Evolutionary conservation across 2,329 filamentous ascomycete genomes (phyloP).

Genomic region (Stagonosporopsis cucurbitacearum): DNA sequence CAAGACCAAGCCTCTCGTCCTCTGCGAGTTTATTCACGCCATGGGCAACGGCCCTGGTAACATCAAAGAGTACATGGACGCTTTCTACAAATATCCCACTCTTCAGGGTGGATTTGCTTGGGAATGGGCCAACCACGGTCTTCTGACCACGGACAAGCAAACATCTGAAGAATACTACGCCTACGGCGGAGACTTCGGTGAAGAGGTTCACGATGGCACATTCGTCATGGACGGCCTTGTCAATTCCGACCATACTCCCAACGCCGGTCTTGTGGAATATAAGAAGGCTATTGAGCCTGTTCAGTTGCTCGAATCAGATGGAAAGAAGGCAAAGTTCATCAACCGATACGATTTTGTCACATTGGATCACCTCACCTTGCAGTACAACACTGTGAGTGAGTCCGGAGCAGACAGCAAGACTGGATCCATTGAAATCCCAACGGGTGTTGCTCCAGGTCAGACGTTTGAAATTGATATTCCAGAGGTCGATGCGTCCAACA

Average conservation of each 20-base stretch:
- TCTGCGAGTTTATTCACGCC: conserved; percentile 64
- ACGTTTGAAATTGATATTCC: conserved; percentile 37
- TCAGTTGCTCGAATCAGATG: conserved; percentile 35
- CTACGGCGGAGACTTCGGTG: conserved; percentile 55
- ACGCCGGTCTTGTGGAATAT: conserved; percentile 52
- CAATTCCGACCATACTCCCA: conserved; percentile 51
- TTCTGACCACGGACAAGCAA: conserved; percentile 49
- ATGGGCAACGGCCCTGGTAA: conserved; percentile 79
- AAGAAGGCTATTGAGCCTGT: conserved; percentile 55
- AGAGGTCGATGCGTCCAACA: conserved; percentile 16
- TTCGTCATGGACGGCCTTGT: conserved; percentile 56
- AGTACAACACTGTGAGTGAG: conserved; percentile 24
- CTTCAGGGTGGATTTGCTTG: conserved; percentile 67
- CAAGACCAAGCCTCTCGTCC: conserved; percentile 62
- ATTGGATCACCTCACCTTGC: conserved; percentile 44
- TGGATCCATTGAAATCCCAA: conserved; percentile 34
- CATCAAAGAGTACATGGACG: conserved; percentile 70
- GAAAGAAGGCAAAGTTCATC: conserved; percentile 37
- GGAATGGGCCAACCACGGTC: conserved; percentile 57
- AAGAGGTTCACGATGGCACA: conserved; percentile 51
- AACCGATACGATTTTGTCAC: conserved; percentile 48
- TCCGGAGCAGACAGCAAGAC: conserved; percentile 8
- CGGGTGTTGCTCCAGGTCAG: conserved; percentile 32
- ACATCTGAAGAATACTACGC: conserved; percentile 51
- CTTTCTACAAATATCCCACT: conserved; percentile 65